Evolutionary conservation across 2,329 filamentous ascomycete species (phyloP).

Genomic region (Neobulgaria alba): DNA sequence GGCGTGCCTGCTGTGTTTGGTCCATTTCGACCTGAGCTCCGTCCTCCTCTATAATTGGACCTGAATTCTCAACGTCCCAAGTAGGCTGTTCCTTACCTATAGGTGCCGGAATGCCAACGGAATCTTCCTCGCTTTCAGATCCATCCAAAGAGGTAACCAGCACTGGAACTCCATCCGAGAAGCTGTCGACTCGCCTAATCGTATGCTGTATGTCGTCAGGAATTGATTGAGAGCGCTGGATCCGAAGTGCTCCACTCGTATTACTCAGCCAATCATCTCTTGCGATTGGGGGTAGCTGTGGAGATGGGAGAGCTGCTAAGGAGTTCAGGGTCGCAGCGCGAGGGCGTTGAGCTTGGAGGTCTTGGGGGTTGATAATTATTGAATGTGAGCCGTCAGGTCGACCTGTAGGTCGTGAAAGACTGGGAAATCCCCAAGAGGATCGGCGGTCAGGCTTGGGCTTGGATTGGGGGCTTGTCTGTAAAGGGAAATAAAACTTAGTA

Average conservation of each 20-base stretch:
- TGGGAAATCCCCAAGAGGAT: conserved; percentile 37
- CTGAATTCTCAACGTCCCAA: conserved; percentile 30
- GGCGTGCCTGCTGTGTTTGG: too few relatives aligned
- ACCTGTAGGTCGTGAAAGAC: conserved; percentile 29
- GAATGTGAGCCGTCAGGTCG: conserved; percentile 20
- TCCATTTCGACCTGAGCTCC: conserved; percentile 28
- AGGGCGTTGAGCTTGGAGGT: not conserved
- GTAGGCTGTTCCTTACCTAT: conserved; percentile 31
- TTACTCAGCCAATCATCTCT: conserved; percentile 4
- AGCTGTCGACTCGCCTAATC: not conserved
- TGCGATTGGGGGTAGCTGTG: conserved; percentile 2
- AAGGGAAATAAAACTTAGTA: conserved; percentile 26
- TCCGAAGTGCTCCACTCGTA: not conserved
- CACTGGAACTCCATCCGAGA: conserved; percentile 3
- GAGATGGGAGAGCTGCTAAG: conserved; percentile 1
- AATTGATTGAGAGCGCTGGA: too few relatives aligned
- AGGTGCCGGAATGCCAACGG: conserved; percentile 23
- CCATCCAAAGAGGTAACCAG: conserved; percentile 13
- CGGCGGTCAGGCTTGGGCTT: conserved; percentile 33
- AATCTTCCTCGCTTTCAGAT: conserved; percentile 4
- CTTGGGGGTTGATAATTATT: not conserved
- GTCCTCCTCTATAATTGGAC: conserved; percentile 33
- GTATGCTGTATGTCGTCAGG: not conserved
- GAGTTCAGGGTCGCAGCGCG: conserved; percentile 13
- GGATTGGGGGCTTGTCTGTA: conserved; percentile 31